Conservation (phyloP, 2,329 filamentous ascomycete genomes). For the Phialocephala sp. region DNA sequence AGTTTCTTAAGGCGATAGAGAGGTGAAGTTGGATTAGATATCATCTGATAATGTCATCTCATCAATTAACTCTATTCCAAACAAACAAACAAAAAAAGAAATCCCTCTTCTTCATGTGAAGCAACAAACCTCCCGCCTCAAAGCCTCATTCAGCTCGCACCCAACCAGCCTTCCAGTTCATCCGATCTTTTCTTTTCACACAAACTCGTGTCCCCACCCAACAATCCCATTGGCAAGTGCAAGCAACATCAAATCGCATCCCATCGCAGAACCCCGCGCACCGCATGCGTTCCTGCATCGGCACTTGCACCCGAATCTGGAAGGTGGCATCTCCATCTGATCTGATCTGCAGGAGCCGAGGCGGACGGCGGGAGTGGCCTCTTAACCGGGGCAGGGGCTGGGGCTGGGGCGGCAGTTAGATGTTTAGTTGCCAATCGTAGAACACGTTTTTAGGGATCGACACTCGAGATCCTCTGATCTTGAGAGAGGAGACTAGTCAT, state of each 20-base stretch:
- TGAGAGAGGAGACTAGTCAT: not conserved
- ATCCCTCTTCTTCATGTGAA: not conserved
- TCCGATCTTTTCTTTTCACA: not conserved
- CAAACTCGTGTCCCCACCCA: not conserved
- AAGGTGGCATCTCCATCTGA: not conserved
- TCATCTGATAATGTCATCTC: no score
- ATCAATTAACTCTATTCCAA: no score
- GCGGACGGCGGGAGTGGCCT: not conserved
- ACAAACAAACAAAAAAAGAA: not conserved
- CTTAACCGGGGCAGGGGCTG: not conserved
- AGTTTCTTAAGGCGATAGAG: no score
- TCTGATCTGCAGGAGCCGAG: not conserved
- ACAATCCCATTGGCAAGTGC: not conserved
- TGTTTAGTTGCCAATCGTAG: not conserved
- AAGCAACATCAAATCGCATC: not conserved
- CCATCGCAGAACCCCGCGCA: not conserved
- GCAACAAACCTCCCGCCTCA: not conserved
- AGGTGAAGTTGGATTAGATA: no score
- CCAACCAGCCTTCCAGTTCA: not conserved
- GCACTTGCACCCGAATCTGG: not conserved
- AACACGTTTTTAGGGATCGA: not conserved
- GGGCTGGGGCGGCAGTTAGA: not conserved
- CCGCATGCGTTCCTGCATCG: not conserved
- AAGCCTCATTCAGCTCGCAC: not conserved
- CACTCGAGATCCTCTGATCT: not conserved